Base-by-base conservation (phyloP, 108 stramenopile species). In the Skeletonema menzelii region DNA sequence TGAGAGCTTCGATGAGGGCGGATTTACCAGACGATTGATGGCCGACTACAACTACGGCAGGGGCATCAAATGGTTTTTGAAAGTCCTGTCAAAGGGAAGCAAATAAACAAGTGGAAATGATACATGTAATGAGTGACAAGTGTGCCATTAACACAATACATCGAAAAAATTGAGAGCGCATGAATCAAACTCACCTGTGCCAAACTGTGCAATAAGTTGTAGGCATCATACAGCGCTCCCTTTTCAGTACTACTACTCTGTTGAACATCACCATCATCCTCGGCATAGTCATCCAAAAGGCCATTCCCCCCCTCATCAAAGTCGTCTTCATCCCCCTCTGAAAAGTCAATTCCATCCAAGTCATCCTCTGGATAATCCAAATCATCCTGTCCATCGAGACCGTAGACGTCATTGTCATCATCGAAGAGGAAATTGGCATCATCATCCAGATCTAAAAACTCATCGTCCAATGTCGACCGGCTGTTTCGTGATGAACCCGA, bases 61-160 rank as follows among this genome's bases (percentile, higher is more conserved):
- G 95, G n/a, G 94, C 91, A 68, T 97, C 96, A 74, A 97, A 97
- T 37, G 95, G 95, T 73, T 97, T 97, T 67, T 92, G 82, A 79
- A 92, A 97, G 72, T 94, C 93, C 90, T 93, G 76, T 17, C n/a
- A 19, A 20, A 56, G 15, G 10, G 24, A 70, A 59, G 11, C 7
- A 47, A 69, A 32, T 73, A 30, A 58, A 55, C 13, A 53, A 75
- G 56, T 63, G 30, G 46, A 62, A 49, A 34, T n/a, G 40, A 42
- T 15, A 42, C 14, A 11, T n/a, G 15, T n/a, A n/a, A 42, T 42
- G 73, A 30, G 46, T 75, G 28, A 20, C 26, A 31, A 22, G 58
- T 34, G 35, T 38, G 8, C 27, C 22, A 44, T 53, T 27, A 27
- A 19, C 27, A 59, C 15, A 24, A 0, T 72, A 5, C 32, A 24